Evolutionary conservation across 495 filamentous ascomycete species (phyloP).

Genomic region (Penicillium bovifimosum): DNA sequence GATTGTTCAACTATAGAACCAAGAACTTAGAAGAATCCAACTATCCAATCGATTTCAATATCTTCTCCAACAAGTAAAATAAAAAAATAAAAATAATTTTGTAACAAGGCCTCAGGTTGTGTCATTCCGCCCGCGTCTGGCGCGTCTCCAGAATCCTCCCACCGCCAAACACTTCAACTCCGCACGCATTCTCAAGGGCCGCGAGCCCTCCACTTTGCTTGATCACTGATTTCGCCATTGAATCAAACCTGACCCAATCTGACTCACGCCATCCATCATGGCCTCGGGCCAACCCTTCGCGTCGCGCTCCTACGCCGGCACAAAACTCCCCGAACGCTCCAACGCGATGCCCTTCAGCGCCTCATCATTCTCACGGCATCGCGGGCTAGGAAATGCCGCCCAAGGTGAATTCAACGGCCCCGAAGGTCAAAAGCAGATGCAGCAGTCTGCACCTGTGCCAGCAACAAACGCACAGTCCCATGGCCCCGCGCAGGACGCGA

Average conservation of each 20-base stretch:
- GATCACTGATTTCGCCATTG: not conserved
- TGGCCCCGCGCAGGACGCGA: slow-evolving; percentile 38
- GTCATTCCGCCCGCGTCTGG: slow-evolving; percentile 21
- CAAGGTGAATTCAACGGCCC: slow-evolving; percentile 25
- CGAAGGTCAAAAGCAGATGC: slow-evolving; percentile 27
- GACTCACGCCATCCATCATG: slow-evolving; percentile 10
- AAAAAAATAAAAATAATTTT: slow-evolving; percentile 3
- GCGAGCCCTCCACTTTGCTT: slow-evolving; percentile 5
- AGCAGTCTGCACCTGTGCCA: slow-evolving; percentile 24
- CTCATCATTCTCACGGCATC: slow-evolving; percentile 40
- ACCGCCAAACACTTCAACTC: slow-evolving; percentile 23
- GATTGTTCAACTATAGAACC: too few species aligned
- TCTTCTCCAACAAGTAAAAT: too few species aligned
- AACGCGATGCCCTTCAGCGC: slow-evolving; percentile 45
- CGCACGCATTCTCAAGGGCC: slow-evolving; percentile 8
- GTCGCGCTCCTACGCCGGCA: slow-evolving; percentile 43
- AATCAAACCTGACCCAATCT: not conserved
- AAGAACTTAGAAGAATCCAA: too few species aligned
- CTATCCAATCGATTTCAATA: too few species aligned
- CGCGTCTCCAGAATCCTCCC: slow-evolving; percentile 27
- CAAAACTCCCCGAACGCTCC: slow-evolving; percentile 48
- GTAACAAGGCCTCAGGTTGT: not conserved
- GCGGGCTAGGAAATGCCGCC: slow-evolving; percentile 26
- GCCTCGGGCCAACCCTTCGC: slow-evolving; percentile 44
- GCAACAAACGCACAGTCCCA: slow-evolving; percentile 32